Evolutionary conservation across 176 grass and related monocot genomes (phyloP), one percentile per base, ranked within the genome.

Genomic region (Urochloa ruziziensis): DNA sequence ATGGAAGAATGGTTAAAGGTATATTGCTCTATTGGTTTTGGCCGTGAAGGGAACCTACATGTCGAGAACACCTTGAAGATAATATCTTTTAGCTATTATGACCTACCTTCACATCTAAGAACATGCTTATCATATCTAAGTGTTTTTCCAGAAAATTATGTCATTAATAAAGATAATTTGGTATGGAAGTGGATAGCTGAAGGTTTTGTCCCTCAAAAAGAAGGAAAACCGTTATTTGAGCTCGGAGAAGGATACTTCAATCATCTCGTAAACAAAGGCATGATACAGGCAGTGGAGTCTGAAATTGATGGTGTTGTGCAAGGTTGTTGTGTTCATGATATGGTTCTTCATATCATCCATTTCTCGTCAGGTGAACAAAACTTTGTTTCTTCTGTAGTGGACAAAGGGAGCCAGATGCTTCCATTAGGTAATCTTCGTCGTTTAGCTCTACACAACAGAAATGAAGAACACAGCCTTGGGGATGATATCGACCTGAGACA

Each of bases 111-210:
- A 6, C 32, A 80, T 48, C 1, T 79, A 1, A 79, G 1, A 28
- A 35, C 37, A 16, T 82, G 80, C 16, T 72, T 82, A 6, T 23
- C 62, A 2, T 73, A 82, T 19, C 0, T 82, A 48, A 35, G 67
- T n/a, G 0, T 21, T 10, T 74, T 21, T 52, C 69, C 28, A 9
- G 53, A 82, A 16, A 39, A 48, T 19, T 18, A 10, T 48, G 0
- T 4, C 0, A 73, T 83, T 4, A 0, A 0, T 0, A 83, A 47
- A 17, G 0, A 35, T 36, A 0, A 0, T 1, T 32, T 83, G 29
- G 73, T 83, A 83, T 62, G 68, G 68, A 73, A 24, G 28, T 83
- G 80, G 80, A 27, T 83, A 25, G 54, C 54, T 1, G 68, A 83
- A 51, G 15, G 57, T 7, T 74, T 83, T 25, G 3, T 73, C 7